Base-by-base conservation (phyloP, 139 green algal species). In the Coelastrella sp. region DNA sequence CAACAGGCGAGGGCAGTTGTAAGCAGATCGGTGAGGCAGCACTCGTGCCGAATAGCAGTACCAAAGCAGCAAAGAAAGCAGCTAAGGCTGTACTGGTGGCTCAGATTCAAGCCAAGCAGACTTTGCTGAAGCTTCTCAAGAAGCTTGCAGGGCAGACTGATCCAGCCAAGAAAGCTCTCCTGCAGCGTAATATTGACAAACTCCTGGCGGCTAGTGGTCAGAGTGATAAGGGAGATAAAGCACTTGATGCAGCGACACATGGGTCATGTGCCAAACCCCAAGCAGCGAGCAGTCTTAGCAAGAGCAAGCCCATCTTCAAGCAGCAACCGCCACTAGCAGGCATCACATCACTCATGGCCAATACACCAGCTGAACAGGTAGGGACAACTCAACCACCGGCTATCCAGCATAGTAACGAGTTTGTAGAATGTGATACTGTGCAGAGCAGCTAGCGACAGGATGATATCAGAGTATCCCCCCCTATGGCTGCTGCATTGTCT, bases 181-280 rank as follows among this genome's bases (percentile, higher is more conserved):
- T 85, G 74, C 74, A 87, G 71, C 57, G n/a, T 0, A 87, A 87
- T 59, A 5, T 86, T 32, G 35, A 66, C 37, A 79, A 63, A 11
- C 34, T 73, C 51, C 38, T 62, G 34, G 4, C 30, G 7, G 5
- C 13, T 66, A 21, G 30, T 15, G 78, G 78, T 13, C 51, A 35
- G 57, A n/a, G 34, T 2, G 57, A 17, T 6, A 23, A 73, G n/a
- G 57, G 17, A 37, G 37, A 11, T 53, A 48, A 45, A 84, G 25
- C 57, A 53, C 21, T 13, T 32, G 74, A 27, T 25, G 74, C 53
- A 71, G 41, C 62, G 48, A 40, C 60, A 37, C 9, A 21, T 9
- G 35, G 21, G 17, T 19, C 7, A 30, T 32, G 35, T 17, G 11
- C 5, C 51, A 48, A 62, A 19, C 34, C 78, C 37, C 57, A 7